Base-by-base conservation (phyloP, 495 filamentous ascomycete genomes). In the Diplogelasinospora grovesii region DNA sequence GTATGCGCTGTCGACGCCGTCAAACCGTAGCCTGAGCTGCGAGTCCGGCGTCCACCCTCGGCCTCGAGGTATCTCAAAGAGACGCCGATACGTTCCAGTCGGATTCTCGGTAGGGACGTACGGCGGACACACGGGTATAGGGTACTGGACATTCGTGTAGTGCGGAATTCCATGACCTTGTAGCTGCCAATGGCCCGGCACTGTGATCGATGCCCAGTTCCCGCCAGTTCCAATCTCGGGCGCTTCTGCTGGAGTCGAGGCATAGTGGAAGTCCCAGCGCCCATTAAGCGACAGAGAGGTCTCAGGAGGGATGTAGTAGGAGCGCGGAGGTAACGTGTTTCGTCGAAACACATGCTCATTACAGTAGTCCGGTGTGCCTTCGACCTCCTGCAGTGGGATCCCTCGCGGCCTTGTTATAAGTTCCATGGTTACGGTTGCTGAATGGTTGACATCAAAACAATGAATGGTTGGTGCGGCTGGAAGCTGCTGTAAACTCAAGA, bases 1-100 rank as follows among this genome's bases (percentile, higher is more conserved):
- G 49, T 78, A 83, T 6, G 79, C 75, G 43, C 77, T 79, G 46
- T 82, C 79, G 0, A 83, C 79, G 11, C 79, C 79, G 20, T 83
- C 79, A 38, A 82, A 83, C 11, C 79, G 66, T 22, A 83, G 51
- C 16, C 77, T 65, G n/a, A 75, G 56, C 41, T 79, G 73, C 5
- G 55, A 50, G 8, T 23, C 29, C 2, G 42, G 35, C 4, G 35
- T 45, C 15, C 57, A 58, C 22, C 65, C 59, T 3, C 34, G 35
- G 22, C 65, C 59, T 3, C 34, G 35, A 0, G 75, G 74, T 5
- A 83, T 60, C 0, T 52, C 39, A 39, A 83, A 82, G 5, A 59
- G 63, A 13, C 66, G 67, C 9, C 71, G 59, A 46, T 83, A 84
- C n/a, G 69, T 71, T 2, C 80, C 79, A 0, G 76, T 81, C 9